A percentile compares a stretch with the other conserved stretches of the same genome.
phyloP scores from a whole-genome alignment of 257 asterid genomes.

The Penstemon newberryi region DNA sequence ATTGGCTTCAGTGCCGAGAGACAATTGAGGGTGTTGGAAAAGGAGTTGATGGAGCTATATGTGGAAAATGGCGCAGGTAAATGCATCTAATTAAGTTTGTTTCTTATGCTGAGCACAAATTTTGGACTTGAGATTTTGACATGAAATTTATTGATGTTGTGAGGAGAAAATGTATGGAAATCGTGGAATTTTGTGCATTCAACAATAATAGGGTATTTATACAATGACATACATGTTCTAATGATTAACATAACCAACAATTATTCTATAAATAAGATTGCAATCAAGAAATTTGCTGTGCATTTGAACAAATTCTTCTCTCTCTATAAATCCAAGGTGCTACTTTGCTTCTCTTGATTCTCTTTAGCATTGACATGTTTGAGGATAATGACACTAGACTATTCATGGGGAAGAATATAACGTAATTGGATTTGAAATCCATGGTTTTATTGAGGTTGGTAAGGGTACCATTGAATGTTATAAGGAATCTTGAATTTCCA shows the following conservation, averaged over 20 bases:
- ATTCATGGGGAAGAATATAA: too few relatives aligned
- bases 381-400: neutral
- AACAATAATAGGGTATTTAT: too few relatives aligned
- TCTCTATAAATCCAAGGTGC: neutral
- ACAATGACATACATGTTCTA: too few relatives aligned
- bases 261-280: neutral
- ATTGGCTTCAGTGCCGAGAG: slow-evolving; percentile 88
- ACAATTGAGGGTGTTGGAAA: slow-evolving; percentile 53
- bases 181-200: neutral
- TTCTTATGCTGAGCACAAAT: neutral
- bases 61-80: slow-evolving; percentile 96
- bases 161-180: neutral
- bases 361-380: neutral
- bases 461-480: neutral
- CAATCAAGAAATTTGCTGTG: neutral
- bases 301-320: neutral
- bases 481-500: neutral
- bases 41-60: slow-evolving; percentile 60
- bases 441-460: neutral
- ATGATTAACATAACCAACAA: too few relatives aligned
- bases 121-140: slow-evolving; percentile 1
- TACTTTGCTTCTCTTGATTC: neutral
- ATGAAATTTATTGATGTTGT: neutral
- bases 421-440: neutral
- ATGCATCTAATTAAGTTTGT: slow-evolving; percentile 5